phyloP scores from a whole-genome alignment of 2,329 filamentous ascomycete species.

The Cercospora sp. region DNA sequence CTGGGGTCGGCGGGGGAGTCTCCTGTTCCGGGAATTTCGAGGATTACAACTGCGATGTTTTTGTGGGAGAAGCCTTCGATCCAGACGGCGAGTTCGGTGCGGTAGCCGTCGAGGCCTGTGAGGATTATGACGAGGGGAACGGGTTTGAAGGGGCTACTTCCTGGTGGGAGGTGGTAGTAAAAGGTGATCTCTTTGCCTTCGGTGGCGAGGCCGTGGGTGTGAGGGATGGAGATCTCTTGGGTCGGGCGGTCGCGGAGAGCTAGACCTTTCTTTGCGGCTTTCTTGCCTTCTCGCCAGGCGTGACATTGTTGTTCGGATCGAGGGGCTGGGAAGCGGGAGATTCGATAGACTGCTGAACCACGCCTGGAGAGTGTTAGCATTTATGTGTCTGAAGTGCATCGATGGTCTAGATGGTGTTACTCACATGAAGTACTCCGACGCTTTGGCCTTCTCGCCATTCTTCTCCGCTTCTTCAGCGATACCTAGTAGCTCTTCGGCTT shows the following conservation, averaged over 20 bases:
- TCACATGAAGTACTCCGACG: conserved; percentile 62
- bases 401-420: conserved; percentile 19
- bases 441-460: conserved; percentile 52
- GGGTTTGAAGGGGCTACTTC: conserved; percentile 45
- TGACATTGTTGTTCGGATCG: conserved; percentile 54
- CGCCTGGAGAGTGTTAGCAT: conserved; percentile 44
- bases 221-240: conserved; percentile 61
- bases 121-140: conserved; percentile 58
- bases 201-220: conserved; percentile 50
- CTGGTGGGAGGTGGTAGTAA: conserved; percentile 62
- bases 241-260: conserved; percentile 57
- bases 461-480: conserved; percentile 54
- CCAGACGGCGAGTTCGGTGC: conserved; percentile 57
- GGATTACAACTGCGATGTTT: conserved; percentile 52
- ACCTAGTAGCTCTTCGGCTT: conserved; percentile 57
- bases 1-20: conserved; percentile 53
- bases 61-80: conserved; percentile 53
- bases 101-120: conserved; percentile 60
- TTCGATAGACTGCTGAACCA: conserved; percentile 70
- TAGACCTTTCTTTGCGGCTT: conserved; percentile 59
- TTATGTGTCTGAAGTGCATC: no score
- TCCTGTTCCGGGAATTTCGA: conserved; percentile 60
- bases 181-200: conserved; percentile 62
- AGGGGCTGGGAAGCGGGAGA: conserved; percentile 66
- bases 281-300: conserved; percentile 67